Base-by-base conservation (phyloP, 2,329 filamentous ascomycete species). In the Chrysosporium keratinophilum region DNA sequence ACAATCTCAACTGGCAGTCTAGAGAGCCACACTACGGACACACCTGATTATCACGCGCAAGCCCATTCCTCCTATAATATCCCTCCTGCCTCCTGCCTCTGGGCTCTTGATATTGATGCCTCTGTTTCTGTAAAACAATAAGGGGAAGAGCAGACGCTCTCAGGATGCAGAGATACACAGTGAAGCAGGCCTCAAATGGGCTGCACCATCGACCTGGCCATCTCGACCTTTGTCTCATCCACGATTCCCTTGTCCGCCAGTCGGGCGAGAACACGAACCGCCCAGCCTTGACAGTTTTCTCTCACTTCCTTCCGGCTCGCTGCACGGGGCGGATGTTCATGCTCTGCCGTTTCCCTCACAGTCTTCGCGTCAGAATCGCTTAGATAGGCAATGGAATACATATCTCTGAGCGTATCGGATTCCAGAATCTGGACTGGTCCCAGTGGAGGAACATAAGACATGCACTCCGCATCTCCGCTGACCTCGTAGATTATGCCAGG, bases 201-300 rank as follows among this genome's bases (percentile, higher is more conserved):
- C 44, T 64, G 43, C 44, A 61, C 23, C 60, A 64, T 60, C 5
- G 50, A 58, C n/a, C 52, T 42, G 11, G 43, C 45, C 47, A 56
- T 57, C 11, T 61, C 50, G 33, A 64, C 54, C 37, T 64, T 65
- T 10, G 42, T 47, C 1, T 9, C 35, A n/a, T 53, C 41, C 9
- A 63, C 59, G 55, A 63, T 60, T 9, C 58, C 59, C 40, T 47
- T 52, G 5, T 58, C 57, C 17, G 57, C 61, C 19, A 63, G 37
- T n/a, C 52, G 62, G 1, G 45, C 48, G 15, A 64, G 56, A 15
- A 65, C 61, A 20, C 63, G 60, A 11, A 65, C 53, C 10, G 46
- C 34, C 62, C 61, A 62, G 5, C 59, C 56, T 47, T 63, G 62
- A 39, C 61, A 64, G 44, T 64, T 63, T 54, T 63, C 61, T 40